A percentile compares a stretch with the other conserved stretches of the same genome.
Conservation (phyloP, 2,329 filamentous ascomycete species). For the Microdochium paspali region DNA sequence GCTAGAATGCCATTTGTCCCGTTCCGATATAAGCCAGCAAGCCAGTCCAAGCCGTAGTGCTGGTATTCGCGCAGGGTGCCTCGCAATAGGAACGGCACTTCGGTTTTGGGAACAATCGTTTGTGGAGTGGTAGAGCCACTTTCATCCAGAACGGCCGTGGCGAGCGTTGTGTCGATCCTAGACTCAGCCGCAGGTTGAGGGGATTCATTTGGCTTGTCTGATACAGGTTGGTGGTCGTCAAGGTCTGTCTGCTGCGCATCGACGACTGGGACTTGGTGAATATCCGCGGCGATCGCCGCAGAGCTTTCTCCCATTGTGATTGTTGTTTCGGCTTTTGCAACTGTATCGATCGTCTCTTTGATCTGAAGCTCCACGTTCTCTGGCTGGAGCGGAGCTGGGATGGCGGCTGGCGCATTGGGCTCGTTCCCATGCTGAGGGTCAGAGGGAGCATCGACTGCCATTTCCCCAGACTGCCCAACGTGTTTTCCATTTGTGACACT, state of each 20-base stretch:
- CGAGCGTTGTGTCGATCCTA: conserved; percentile 33
- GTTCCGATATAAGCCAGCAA: conserved; percentile 84
- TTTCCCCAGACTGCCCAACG: conserved; percentile 1
- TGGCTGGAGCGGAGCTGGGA: conserved; percentile 9
- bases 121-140: conserved; percentile 25
- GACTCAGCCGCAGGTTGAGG: conserved; percentile 7
- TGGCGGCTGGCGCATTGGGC: conserved; percentile 6
- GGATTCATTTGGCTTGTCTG: too few relatives aligned
- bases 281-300: too few relatives aligned
- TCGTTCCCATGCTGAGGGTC: conserved; percentile 9
- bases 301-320: background rate
- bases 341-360: conserved; percentile 11
- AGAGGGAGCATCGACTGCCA: conserved; percentile 3
- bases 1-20: conserved; percentile 93
- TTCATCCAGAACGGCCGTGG: conserved; percentile 22
- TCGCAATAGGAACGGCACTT: conserved; percentile 73
- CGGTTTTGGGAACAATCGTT: conserved; percentile 45
- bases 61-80: conserved; percentile 93
- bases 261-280: too few relatives aligned
- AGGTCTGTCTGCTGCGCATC: too few relatives aligned
- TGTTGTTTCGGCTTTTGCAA: conserved; percentile 3
- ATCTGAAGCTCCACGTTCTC: conserved; percentile 14
- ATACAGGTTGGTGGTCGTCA: too few relatives aligned
- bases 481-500: too few relatives aligned
- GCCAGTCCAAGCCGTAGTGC: conserved; percentile 94